Evolutionary conservation across 805 yeast species (phyloP), one percentile per base, ranked within the genome.

Genomic region (Pichia membranifaciens): DNA sequence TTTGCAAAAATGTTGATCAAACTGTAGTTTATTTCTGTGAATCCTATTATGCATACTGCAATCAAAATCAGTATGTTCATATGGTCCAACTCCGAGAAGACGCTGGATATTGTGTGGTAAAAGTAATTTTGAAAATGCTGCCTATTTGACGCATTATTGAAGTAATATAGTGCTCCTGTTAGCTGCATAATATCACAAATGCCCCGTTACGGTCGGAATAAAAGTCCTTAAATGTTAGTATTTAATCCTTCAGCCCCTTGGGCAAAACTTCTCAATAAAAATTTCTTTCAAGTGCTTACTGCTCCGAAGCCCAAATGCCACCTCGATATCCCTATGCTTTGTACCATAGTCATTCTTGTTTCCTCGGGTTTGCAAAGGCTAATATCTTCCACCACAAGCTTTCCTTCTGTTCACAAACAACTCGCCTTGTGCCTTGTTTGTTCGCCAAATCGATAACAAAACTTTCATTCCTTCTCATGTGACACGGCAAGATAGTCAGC

Each of bases 291-390:
- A 25, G 10, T 25, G 17, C 55, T n/a, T 52, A 53, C 54, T 17
- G 57, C 57, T 25, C 57, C 57, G 21, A 54, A 41, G 0, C 57
- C 57, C 23, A 54, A 38, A n/a, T 46, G 45, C 49, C 49, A 46
- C 70, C 71, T 15, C 66, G 61, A 43, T n/a, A 45, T 5, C 12
- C 48, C 48, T 3, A 40, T 25, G 12, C n/a, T 40, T 22, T 35
- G 44, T 16, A 29, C 16, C 4, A 35, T 5, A 6, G 23, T 10
- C 43, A 44, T 44, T 25, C 10, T 25, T 7, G 10, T 25, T n/a
- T n/a, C n/a, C n/a, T n/a, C n/a, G n/a, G n/a, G n/a, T n/a, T n/a
- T n/a, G n/a, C n/a, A n/a, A n/a, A n/a, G n/a, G n/a, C n/a, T n/a
- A n/a, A n/a, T n/a, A n/a, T n/a, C n/a, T n/a, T n/a, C n/a, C n/a